Percentiles rank a stretch among this genome's conserved stretches.
phyloP scores from a whole-genome alignment of 768 basidiomycete genomes.

The Kwoniella heveanensis region DNA sequence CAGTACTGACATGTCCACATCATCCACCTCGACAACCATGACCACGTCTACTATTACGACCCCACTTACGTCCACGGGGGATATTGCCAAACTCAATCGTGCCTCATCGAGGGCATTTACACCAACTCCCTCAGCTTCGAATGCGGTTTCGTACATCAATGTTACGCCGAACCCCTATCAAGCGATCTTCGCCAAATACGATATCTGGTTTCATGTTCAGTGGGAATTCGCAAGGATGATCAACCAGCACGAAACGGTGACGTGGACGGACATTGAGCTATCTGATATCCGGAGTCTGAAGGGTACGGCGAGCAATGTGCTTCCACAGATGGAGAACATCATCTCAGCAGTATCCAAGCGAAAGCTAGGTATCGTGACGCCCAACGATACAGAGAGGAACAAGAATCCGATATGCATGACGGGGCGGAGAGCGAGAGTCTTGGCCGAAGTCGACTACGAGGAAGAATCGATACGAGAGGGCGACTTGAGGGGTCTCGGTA shows the following conservation, averaged over 20 bases:
- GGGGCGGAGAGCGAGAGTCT: conserved; percentile 10
- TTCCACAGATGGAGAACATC: neutral
- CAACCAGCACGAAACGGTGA: neutral
- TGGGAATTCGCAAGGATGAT: conserved; percentile 35
- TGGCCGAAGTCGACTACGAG: conserved; percentile 33
- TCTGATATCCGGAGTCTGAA: conserved; percentile 19
- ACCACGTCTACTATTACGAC: conserved; percentile 3
- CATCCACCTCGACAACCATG: neutral
- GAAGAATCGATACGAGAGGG: conserved; percentile 26
- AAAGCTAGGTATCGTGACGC: neutral
- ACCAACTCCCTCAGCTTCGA: neutral
- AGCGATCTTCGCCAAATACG: conserved; percentile 14
- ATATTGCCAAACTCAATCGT: neutral
- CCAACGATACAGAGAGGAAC: too few species aligned
- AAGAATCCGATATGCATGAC: neutral
- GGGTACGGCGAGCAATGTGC: conserved; percentile 3
- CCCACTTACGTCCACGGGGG: conserved; percentile 2
- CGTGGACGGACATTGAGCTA: conserved; percentile 27
- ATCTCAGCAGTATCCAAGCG: neutral
- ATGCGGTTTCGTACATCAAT: neutral
- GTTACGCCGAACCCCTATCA: conserved; percentile 23
- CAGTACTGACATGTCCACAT: neutral
- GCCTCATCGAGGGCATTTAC: neutral
- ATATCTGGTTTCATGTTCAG: conserved; percentile 36
- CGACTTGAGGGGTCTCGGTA: conserved; percentile 23